phyloP scores from a whole-genome alignment of 2,329 filamentous ascomycete species.

The Arthroderma sp. region DNA sequence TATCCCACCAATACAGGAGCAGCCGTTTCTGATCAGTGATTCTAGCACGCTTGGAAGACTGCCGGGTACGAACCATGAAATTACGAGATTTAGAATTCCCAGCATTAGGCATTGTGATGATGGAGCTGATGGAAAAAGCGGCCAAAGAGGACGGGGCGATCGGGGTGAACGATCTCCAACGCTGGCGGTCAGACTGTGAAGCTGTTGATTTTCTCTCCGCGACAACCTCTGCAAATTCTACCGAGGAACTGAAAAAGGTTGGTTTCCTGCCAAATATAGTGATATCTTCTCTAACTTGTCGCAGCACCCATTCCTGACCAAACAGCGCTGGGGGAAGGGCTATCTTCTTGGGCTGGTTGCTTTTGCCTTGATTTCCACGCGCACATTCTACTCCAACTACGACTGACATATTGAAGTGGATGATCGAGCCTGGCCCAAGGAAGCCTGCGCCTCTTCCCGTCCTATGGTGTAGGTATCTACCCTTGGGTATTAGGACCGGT shows the following conservation, averaged over 20 bases:
- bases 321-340: background rate
- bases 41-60: slow-evolving; percentile 13
- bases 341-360: slow-evolving; percentile 6
- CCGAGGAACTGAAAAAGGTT: slow-evolving; percentile 17
- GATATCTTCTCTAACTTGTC: slow-evolving; percentile 1
- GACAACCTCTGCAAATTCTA: slow-evolving; percentile 16
- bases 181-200: slow-evolving; percentile 18
- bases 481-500: too few relatives aligned
- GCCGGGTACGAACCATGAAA: slow-evolving; percentile 4
- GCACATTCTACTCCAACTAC: slow-evolving; percentile 7
- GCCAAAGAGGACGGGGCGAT: slow-evolving; percentile 21
- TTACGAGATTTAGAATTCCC: slow-evolving; percentile 8
- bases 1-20: background rate
- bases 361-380: slow-evolving; percentile 4
- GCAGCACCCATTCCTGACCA: slow-evolving; percentile 5
- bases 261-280: slow-evolving; percentile 5
- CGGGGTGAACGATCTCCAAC: slow-evolving; percentile 20
- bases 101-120: slow-evolving; percentile 17
- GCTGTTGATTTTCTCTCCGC: slow-evolving; percentile 21
- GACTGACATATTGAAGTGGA: too few relatives aligned
- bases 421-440: too few relatives aligned
- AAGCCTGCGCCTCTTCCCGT: too few relatives aligned
- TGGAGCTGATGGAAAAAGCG: slow-evolving; percentile 25
- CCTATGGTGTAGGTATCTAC: too few relatives aligned
- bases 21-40: slow-evolving; percentile 5